Percentiles rank a stretch among this genome's conserved stretches.
phyloP scores from a whole-genome alignment of 768 basidiomycete species.

The Termitomyces sp. region DNA sequence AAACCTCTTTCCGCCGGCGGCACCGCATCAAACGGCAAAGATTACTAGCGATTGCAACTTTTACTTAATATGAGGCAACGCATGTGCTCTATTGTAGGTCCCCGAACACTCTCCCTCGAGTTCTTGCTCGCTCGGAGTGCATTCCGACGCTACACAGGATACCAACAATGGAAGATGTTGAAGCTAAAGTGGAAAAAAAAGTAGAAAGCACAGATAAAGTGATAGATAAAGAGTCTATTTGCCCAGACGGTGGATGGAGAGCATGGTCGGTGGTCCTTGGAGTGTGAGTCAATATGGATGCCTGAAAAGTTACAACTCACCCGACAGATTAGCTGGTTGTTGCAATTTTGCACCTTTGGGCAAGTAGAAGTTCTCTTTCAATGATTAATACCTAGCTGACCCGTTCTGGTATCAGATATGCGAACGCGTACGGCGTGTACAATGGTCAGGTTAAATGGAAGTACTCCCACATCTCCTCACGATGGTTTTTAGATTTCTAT shows the following conservation, averaged over 20 bases:
- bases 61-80: neutral
- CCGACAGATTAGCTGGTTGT: neutral
- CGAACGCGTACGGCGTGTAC: conserved; percentile 6
- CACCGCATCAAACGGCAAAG: neutral
- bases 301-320: neutral
- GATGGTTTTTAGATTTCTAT: conserved; percentile 28
- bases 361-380: neutral
- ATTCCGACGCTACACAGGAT: neutral
- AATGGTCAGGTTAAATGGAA: neutral
- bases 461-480: neutral
- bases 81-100: too few relatives aligned
- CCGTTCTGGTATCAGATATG: neutral
- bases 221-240: conserved; percentile 2
- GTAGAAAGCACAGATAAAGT: neutral
- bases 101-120: neutral
- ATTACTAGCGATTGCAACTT: neutral
- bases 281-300: conserved; percentile 24
- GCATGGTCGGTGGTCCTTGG: conserved; percentile 41
- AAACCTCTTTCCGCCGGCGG: too few relatives aligned
- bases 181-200: neutral
- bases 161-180: neutral
- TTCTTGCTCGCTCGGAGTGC: neutral
- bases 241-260: conserved; percentile 35
- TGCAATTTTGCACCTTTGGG: conserved; percentile 7
- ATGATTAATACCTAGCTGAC: neutral